Conservation (phyloP, 306 rosid genomes). For the Rosa multiflora region DNA sequence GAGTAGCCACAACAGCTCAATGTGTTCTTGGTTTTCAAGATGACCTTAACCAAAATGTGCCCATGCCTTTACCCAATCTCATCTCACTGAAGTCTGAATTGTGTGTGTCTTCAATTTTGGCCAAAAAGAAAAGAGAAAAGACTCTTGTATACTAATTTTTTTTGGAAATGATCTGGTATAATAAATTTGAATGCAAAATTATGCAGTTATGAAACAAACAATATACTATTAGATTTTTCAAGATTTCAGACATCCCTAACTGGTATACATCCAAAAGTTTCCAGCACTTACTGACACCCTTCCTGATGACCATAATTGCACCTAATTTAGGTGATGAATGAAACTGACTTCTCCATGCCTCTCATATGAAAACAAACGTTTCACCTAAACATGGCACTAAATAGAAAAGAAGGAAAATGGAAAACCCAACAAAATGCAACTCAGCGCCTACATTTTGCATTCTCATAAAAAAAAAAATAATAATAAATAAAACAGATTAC, state of each 20-base stretch:
- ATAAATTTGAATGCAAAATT: not conserved
- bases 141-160: not conserved
- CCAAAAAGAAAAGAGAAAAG: not conserved
- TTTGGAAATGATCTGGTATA: not conserved
- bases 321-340: slow-evolving; percentile 12
- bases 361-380: slow-evolving; percentile 1
- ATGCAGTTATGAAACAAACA: not conserved
- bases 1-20: not conserved
- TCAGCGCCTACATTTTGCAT: not conserved
- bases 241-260: not conserved
- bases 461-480: not conserved
- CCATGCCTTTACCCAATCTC: not conserved
- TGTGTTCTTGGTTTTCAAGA: not conserved
- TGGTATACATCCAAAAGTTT: not conserved
- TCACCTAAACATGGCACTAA: slow-evolving; percentile 5
- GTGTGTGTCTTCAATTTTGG: not conserved
- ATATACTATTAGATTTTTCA: not conserved
- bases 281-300: not conserved
- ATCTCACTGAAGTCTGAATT: not conserved
- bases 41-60: not conserved
- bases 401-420: not conserved
- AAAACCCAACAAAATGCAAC: not conserved
- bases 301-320: slow-evolving; percentile 3
- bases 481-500: too few relatives aligned
- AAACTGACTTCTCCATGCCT: not conserved